phyloP scores from a whole-genome alignment of 2,329 filamentous ascomycete species.

The Periconia digitata region DNA sequence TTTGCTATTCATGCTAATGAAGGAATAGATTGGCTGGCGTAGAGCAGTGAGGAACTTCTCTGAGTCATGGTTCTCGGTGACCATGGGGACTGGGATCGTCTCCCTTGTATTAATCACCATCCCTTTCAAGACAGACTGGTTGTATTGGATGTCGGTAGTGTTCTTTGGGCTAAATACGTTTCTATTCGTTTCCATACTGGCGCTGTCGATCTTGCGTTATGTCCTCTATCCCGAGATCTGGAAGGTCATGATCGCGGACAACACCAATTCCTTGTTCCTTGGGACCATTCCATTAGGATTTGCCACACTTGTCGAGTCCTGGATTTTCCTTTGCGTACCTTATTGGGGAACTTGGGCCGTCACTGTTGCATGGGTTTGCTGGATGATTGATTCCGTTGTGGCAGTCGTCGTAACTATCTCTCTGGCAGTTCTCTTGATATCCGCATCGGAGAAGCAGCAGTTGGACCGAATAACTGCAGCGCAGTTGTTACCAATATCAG shows the following conservation, averaged over 20 bases:
- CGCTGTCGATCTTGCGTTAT: conserved; percentile 63
- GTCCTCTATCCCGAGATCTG: conserved; percentile 67
- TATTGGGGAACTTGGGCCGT: conserved; percentile 62
- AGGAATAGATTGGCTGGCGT: conserved; percentile 35
- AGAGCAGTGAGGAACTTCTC: conserved; percentile 41
- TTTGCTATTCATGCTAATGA: background rate
- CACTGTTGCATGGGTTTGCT: conserved; percentile 51
- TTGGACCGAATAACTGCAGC: conserved; percentile 60
- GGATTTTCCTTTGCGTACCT: conserved; percentile 60
- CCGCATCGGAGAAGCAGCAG: conserved; percentile 30
- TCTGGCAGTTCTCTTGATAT: conserved; percentile 60
- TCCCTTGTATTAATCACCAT: conserved; percentile 64
- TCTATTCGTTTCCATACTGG: conserved; percentile 59
- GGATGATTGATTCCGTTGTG: conserved; percentile 53
- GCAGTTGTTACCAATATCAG: conserved; percentile 67
- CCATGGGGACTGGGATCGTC: conserved; percentile 68
- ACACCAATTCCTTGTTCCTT: conserved; percentile 68
- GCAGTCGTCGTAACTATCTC: conserved; percentile 47
- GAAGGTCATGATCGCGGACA: conserved; percentile 65
- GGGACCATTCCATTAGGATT: conserved; percentile 70
- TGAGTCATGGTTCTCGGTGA: conserved; percentile 42
- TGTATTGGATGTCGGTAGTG: conserved; percentile 61
- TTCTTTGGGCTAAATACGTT: conserved; percentile 63
- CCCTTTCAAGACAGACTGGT: conserved; percentile 61
- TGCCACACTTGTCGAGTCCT: conserved; percentile 68